Conservation (phyloP, 257 asterid species). For the Jacaranda copaia region DNA sequence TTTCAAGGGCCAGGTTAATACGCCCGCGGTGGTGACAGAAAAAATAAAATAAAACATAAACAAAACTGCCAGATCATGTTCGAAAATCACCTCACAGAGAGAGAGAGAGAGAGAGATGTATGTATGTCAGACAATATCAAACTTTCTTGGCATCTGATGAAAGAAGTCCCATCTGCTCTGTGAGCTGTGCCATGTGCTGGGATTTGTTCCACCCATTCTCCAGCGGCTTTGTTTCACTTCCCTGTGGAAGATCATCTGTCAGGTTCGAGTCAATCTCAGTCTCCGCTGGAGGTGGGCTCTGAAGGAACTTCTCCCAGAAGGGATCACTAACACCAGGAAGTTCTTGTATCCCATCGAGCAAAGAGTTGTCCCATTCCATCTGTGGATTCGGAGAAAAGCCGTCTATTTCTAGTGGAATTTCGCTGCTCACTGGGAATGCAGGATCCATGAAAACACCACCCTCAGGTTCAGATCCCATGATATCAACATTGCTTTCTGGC, state of each 20-base stretch:
- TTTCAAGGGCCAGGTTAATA: not conserved
- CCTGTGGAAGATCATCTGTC: constrained; percentile 46
- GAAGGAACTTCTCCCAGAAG: constrained; percentile 75
- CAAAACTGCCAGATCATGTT: not conserved
- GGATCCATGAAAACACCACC: constrained; percentile 45
- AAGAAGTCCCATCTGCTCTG: constrained; percentile 76
- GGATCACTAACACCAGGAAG: constrained; percentile 67
- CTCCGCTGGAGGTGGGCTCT: constrained; percentile 52
- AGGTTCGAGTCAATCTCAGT: constrained; percentile 33
- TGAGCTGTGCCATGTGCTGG: constrained; percentile 60
- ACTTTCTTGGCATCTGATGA: constrained; percentile 55
- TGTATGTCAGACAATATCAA: constrained; percentile 24
- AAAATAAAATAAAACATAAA: not conserved
- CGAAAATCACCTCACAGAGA: not conserved
- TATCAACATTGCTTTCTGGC: constrained; percentile 44
- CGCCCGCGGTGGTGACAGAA: not conserved
- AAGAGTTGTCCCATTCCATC: constrained; percentile 59
- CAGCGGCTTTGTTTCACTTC: constrained; percentile 39
- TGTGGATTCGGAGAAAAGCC: constrained; percentile 49
- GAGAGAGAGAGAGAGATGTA: not conserved
- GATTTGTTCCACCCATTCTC: constrained; percentile 60
- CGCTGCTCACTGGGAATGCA: constrained; percentile 36
- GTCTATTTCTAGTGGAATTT: constrained; percentile 47
- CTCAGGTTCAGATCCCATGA: constrained; percentile 43
- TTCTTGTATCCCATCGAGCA: constrained; percentile 59